phyloP scores from a whole-genome alignment of 768 basidiomycete species.

The Leccinum subtestaceum region DNA sequence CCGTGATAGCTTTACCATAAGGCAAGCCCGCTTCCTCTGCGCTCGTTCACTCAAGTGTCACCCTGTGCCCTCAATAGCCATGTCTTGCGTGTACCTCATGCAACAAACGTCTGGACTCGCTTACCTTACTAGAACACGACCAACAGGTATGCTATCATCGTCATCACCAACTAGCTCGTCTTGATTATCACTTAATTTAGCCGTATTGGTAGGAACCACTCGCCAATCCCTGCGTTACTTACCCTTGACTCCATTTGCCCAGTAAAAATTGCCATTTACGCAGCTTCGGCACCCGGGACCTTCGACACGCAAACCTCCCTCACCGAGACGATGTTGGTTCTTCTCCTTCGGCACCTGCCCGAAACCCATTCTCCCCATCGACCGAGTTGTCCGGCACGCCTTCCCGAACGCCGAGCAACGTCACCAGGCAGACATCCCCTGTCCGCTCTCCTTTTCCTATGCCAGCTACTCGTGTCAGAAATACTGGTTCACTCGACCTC shows the following conservation, averaged over 20 bases:
- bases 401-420: conserved; percentile 18
- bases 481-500: conserved; percentile 27
- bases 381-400: conserved; percentile 10
- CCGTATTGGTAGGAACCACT: conserved; percentile 42
- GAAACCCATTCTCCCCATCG: conserved; percentile 19
- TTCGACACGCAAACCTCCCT: conserved; percentile 70
- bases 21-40: conserved; percentile 32
- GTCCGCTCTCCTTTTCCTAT: conserved; percentile 34
- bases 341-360: conserved; percentile 33
- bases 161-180: background rate
- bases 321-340: conserved; percentile 39
- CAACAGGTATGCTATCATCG: conserved; percentile 52
- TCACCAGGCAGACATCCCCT: conserved; percentile 26
- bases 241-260: conserved; percentile 5
- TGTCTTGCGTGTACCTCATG: conserved; percentile 79
- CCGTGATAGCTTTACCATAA: conserved; percentile 70
- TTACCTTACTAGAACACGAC: conserved; percentile 78
- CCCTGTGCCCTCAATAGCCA: conserved; percentile 41
- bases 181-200: conserved; percentile 20
- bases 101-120: conserved; percentile 74
- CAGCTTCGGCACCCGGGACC: conserved; percentile 73
- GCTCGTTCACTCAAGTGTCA: conserved; percentile 4
- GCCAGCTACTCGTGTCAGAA: conserved; percentile 24
- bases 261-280: conserved; percentile 84
- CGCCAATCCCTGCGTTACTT: background rate